Conservation (phyloP, 495 filamentous ascomycete species). For the Filosporella fistucella region DNA sequence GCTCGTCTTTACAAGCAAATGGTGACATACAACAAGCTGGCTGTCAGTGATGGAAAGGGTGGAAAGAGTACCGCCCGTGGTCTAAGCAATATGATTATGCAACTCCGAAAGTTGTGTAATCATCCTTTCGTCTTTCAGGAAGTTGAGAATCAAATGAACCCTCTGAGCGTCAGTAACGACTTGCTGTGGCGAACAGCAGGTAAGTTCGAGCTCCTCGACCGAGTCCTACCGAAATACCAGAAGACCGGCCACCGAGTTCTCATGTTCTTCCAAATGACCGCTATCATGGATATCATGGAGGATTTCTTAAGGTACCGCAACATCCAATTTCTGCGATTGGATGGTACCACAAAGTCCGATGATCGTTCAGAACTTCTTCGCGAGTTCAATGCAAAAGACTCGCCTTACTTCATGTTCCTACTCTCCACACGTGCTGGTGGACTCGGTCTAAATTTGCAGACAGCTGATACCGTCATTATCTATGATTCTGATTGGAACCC, state of each 20-base stretch:
- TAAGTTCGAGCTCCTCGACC: conserved; percentile 92
- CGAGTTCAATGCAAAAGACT: conserved; percentile 83
- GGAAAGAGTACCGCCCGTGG: conserved; percentile 94
- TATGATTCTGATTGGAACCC: conserved; percentile 99
- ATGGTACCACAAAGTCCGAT: conserved; percentile 95
- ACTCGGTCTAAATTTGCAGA: conserved; percentile 92
- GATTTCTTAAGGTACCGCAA: conserved; percentile 86
- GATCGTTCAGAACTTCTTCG: conserved; percentile 89
- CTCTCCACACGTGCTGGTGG: conserved; percentile 99
- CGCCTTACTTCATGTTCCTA: conserved; percentile 95
- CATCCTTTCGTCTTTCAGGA: conserved; percentile 98
- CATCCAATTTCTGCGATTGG: conserved; percentile 82
- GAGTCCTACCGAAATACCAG: conserved; percentile 89
- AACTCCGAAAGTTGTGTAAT: conserved; percentile 97
- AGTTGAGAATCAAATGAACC: conserved; percentile 98
- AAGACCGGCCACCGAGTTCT: conserved; percentile 85
- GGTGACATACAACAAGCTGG: conserved; percentile 88
- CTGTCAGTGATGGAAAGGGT: conserved; percentile 91
- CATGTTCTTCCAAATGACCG: conserved; percentile 99
- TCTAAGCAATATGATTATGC: conserved; percentile 99
- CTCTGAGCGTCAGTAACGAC: conserved; percentile 79
- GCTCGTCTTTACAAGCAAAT: conserved; percentile 93
- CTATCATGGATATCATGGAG: conserved; percentile 99
- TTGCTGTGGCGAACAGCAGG: conserved; percentile 92
- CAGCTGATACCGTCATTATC: conserved; percentile 97